Percentiles rank a stretch among this genome's conserved stretches.
phyloP scores from a whole-genome alignment of 768 basidiomycete species.

The Pholiota microspora region DNA sequence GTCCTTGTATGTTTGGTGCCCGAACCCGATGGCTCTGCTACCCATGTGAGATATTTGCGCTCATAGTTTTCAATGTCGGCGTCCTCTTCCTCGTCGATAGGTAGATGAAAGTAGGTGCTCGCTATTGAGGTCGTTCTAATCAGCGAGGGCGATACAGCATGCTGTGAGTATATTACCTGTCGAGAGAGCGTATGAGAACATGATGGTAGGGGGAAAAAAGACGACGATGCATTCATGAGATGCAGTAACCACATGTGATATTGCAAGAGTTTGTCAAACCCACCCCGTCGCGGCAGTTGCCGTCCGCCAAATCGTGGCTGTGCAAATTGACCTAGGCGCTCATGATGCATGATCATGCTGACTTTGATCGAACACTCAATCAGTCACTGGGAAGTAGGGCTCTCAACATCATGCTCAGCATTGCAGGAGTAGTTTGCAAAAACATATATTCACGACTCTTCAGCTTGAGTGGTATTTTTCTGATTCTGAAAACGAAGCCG shows the following conservation, averaged over 20 bases:
- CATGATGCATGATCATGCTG: too few species aligned
- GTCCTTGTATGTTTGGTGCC: slow-evolving; percentile 12
- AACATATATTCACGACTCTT: too few species aligned
- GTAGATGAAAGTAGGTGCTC: slow-evolving; percentile 61
- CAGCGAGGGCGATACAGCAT: not conserved
- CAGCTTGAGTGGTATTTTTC: too few species aligned
- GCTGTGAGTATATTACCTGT: slow-evolving; percentile 28
- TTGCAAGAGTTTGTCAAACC: too few species aligned
- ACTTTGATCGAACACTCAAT: too few species aligned
- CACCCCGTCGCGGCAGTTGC: too few species aligned
- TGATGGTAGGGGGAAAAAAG: slow-evolving; percentile 18
- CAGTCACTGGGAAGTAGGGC: too few species aligned
- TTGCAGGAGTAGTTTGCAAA: too few species aligned
- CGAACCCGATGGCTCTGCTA: slow-evolving; percentile 33
- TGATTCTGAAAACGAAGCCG: too few species aligned
- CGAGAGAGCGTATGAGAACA: slow-evolving; percentile 47
- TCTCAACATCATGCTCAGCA: too few species aligned
- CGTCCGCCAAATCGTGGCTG: too few species aligned
- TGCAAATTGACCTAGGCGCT: slow-evolving; percentile 3
- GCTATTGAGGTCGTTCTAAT: slow-evolving; percentile 32
- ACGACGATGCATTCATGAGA: slow-evolving; percentile 4
- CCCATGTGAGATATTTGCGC: slow-evolving; percentile 50
- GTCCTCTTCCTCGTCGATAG: slow-evolving; percentile 57
- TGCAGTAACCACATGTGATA: slow-evolving; percentile 1
- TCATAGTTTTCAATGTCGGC: slow-evolving; percentile 43